Conservation (phyloP, 2,329 filamentous ascomycete genomes). For the Neonectria magnoliae region DNA sequence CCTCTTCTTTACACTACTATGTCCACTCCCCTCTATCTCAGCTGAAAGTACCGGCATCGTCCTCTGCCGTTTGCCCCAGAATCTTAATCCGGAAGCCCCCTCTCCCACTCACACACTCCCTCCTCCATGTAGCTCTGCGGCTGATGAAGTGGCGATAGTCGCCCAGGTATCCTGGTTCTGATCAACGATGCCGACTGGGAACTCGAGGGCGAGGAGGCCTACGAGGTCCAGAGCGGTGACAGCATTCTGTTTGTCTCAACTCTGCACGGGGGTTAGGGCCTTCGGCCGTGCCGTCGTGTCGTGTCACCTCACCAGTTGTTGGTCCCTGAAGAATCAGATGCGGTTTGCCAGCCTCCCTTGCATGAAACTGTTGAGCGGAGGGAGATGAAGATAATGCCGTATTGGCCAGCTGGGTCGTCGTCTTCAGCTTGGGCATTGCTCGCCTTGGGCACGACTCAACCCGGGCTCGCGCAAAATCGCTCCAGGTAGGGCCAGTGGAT, state of each 20-base stretch:
- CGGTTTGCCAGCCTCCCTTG: slow-evolving; percentile 34
- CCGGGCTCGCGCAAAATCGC: not conserved
- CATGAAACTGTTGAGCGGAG: slow-evolving; percentile 32
- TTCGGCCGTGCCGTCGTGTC: slow-evolving; percentile 5
- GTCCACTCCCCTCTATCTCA: slow-evolving; percentile 33
- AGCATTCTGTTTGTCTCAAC: slow-evolving; percentile 97
- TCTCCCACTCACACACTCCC: slow-evolving; percentile 8
- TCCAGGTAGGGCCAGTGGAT: not conserved
- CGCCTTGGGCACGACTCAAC: slow-evolving; percentile 1
- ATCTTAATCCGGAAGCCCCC: slow-evolving; percentile 10
- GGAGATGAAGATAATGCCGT: slow-evolving; percentile 21
- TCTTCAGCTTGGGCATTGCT: not conserved
- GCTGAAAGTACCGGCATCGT: slow-evolving; percentile 26
- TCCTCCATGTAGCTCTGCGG: slow-evolving; percentile 26
- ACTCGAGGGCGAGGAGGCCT: slow-evolving; percentile 91
- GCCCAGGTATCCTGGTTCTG: slow-evolving; percentile 92
- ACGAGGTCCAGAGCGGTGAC: slow-evolving; percentile 83
- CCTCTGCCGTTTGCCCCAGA: slow-evolving; percentile 10
- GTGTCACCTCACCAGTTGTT: slow-evolving; percentile 20
- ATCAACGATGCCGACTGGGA: slow-evolving; percentile 99
- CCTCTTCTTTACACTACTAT: slow-evolving; percentile 22
- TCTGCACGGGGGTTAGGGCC: slow-evolving; percentile 82
- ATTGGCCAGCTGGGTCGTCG: slow-evolving; percentile 5
- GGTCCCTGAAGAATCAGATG: slow-evolving; percentile 30
- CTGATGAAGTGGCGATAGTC: slow-evolving; percentile 63